These are phyloP conservation scores for Acanthochlamys bracteata DNA, from an alignment of 106 monocot genomes.

Conservation along the genomic window DNA sequence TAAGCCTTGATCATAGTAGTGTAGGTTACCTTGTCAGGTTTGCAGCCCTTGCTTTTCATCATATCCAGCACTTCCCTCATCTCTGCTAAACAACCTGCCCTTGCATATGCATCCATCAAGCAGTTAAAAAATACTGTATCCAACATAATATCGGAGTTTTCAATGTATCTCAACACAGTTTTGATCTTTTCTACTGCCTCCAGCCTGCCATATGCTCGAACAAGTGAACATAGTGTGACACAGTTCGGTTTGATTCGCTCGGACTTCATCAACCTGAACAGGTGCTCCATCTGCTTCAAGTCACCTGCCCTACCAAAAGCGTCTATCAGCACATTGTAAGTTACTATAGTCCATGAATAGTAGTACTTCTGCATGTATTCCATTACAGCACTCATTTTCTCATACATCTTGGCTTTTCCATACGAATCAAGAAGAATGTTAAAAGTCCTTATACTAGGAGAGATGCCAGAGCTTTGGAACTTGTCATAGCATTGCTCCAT, in stretches of 20 bases:
- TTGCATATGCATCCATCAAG: conserved; percentile 88
- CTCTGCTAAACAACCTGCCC: conserved; percentile 70
- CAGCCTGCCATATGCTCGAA: conserved; percentile 77
- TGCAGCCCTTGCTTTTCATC: conserved; percentile 62
- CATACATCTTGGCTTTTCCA: conserved; percentile 70
- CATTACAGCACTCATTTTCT: conserved; percentile 97
- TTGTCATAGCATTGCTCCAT: conserved; percentile 98
- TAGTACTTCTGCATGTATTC: conserved; percentile 98
- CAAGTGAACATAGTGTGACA: conserved; percentile 77
- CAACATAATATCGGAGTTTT: conserved; percentile 76
- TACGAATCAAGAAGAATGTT: conserved; percentile 94
- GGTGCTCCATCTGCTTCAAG: conserved; percentile 79
- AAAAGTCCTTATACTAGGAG: conserved; percentile 83
- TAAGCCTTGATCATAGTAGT: conserved; percentile 88
- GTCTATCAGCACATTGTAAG: conserved; percentile 96
- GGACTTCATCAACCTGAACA: conserved; percentile 91
- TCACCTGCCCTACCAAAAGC: conserved; percentile 89
- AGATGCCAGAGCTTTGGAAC: conserved; percentile 76
- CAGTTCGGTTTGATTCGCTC: conserved; percentile 86
- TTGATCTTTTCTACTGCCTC: conserved; percentile 58
- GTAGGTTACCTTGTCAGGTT: conserved; percentile 78
- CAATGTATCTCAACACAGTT: conserved; percentile 55
- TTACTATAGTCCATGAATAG: conserved; percentile 87
- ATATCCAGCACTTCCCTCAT: conserved; percentile 80
- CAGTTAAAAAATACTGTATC: conserved; percentile 87